Base-by-base conservation (phyloP, 2,329 filamentous ascomycete species). In the Ceratocystis cubensis region DNA sequence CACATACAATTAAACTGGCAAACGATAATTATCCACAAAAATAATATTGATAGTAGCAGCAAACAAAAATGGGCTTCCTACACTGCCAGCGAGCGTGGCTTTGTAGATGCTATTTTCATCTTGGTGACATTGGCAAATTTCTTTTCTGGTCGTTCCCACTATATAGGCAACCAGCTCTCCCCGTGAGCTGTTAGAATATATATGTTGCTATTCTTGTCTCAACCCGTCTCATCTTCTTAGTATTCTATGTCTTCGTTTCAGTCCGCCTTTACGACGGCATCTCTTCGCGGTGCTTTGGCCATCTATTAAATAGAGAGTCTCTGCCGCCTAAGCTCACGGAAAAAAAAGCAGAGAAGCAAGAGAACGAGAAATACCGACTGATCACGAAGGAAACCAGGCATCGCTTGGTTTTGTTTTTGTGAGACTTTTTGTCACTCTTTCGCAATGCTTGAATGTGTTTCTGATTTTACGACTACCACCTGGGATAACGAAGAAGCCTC, bases 271-370 rank as follows among this genome's bases (percentile, higher is more conserved):
- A 15, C 15, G 28, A 33, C 25, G 25, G 53, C 22, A 57, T 28
- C 8, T 57, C 1, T 30, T 57, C 53, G 53, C 53, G 53, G 17
- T 28, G 53, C 53, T 28, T 57, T 25, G 25, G 20, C 25, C 53
- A 30, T 57, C 53, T 57, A 57, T 57, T 57, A 57, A 57, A 57
- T 25, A 30, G 53, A 13, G 13, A 57, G 53, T 33, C 13, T 57
- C 13, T 57, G 4, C 53, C 20, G 53, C 20, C 17, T 2, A 20
- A 20, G 17, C 48, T 25, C 8, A 7, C 28, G 22, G 1, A 28
- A 15, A 28, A 30, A 15, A 56, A 30, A 56, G 5, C 25, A 17
- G 8, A 25, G 10, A 28, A 13, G 25, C 25, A 33, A 57, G 20
- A 57, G 25, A 25, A 56, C 7, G 13, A 56, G 20, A 25, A 13